A percentile compares a stretch with the other conserved stretches of the same genome.
Conservation (phyloP, 176 grass and related monocot genomes). For the Avena eriantha region DNA sequence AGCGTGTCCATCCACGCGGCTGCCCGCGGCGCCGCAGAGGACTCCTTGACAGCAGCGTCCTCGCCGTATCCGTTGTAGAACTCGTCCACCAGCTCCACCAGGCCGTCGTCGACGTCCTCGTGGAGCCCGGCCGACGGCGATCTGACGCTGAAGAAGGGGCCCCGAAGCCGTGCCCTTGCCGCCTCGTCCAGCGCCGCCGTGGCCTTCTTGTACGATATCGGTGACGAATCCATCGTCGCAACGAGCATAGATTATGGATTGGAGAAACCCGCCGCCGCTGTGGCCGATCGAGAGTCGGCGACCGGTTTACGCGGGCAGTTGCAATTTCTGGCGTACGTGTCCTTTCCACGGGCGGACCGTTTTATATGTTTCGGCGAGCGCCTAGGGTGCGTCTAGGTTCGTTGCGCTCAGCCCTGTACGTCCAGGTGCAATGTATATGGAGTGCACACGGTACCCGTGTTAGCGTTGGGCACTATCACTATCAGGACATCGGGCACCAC, state of each 20-base stretch:
- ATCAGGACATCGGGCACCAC: background rate
- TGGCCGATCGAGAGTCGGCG: background rate
- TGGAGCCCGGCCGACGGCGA: background rate
- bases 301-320: background rate
- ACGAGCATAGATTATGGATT: background rate
- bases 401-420: background rate
- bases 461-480: background rate
- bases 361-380: constrained; percentile 37
- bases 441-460: background rate
- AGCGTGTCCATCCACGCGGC: constrained; percentile 40
- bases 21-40: background rate
- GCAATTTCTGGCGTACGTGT: constrained; percentile 21
- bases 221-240: constrained; percentile 5
- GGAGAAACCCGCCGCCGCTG: background rate
- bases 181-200: constrained; percentile 63
- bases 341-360: background rate
- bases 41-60: constrained; percentile 11
- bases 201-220: constrained; percentile 55
- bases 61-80: constrained; percentile 68
- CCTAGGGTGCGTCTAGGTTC: constrained; percentile 25
- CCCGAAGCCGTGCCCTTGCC: constrained; percentile 60
- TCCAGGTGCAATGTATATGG: constrained; percentile 47
- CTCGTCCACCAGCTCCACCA: constrained; percentile 68
- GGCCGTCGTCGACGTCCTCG: constrained; percentile 44
- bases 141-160: constrained; percentile 31